These are phyloP conservation scores for Ambrosiella cleistominuta DNA, from an alignment of 2,329 filamentous ascomycete genomes.

Conservation along the genomic window DNA sequence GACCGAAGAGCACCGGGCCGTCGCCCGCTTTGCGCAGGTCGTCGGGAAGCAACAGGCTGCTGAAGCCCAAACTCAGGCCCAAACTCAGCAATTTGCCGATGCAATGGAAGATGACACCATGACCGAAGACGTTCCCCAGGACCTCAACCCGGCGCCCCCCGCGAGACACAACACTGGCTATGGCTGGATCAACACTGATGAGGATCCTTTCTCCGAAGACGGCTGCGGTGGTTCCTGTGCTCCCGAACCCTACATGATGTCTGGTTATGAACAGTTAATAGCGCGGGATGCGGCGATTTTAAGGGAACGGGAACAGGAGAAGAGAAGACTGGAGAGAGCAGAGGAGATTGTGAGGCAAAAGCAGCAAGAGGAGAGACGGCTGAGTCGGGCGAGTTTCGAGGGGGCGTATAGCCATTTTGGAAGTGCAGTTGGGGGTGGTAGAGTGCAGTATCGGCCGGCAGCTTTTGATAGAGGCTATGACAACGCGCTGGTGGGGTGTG, in stretches of 20 bases:
- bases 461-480: constrained; percentile 11
- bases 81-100: constrained; percentile 6
- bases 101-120: constrained; percentile 10
- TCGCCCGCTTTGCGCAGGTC: constrained; percentile 38
- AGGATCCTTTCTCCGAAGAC: constrained; percentile 20
- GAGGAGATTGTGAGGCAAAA: constrained; percentile 18
- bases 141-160: background rate
- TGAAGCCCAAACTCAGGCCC: constrained; percentile 18
- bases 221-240: constrained; percentile 20
- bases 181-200: constrained; percentile 8
- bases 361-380: constrained; percentile 19
- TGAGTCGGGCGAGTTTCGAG: background rate
- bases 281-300: constrained; percentile 39
- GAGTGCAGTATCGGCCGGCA: constrained; percentile 13
- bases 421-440: constrained; percentile 20
- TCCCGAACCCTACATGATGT: constrained; percentile 69
- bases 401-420: constrained; percentile 26
- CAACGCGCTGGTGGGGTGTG: background rate
- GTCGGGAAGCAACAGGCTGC: constrained; percentile 19
- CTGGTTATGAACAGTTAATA: constrained; percentile 58
- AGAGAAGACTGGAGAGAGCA: background rate
- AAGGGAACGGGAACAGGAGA: constrained; percentile 7
- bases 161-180: background rate
- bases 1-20: constrained; percentile 41
- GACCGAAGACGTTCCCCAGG: background rate